Evolutionary conservation across 164 flowering plant genomes (phyloP).

Genomic region (Magnolia kwangsiensis): DNA sequence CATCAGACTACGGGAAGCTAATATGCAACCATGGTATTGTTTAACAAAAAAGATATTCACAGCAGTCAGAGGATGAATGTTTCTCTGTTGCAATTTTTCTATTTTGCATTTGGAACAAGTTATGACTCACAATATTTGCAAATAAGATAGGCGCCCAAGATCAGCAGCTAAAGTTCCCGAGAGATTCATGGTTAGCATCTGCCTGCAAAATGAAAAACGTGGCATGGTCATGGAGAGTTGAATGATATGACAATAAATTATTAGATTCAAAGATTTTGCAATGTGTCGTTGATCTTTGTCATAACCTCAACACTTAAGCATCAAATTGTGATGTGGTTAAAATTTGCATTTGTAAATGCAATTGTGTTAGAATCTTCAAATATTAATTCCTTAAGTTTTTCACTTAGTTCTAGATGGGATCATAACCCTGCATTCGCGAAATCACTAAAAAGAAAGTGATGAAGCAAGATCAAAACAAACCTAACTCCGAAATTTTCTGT

Average conservation of each 20-base stretch:
- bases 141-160: slow-evolving; percentile 59
- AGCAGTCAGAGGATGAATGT: neutral
- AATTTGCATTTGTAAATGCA: neutral
- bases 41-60: neutral
- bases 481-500: too few relatives aligned
- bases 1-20: slow-evolving; percentile 1
- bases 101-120: neutral
- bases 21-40: neutral
- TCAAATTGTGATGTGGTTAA: neutral
- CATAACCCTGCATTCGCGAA: neutral
- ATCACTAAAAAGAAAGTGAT: neutral
- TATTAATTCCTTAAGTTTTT: neutral
- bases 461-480: too few relatives aligned
- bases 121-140: slow-evolving; percentile 69
- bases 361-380: neutral
- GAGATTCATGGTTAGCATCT: slow-evolving; percentile 53
- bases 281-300: neutral
- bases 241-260: neutral
- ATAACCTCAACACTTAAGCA: neutral
- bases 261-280: neutral
- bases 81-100: neutral
- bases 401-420: neutral
- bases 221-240: neutral
- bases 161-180: slow-evolving; percentile 76
- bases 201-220: slow-evolving; percentile 13